These are phyloP conservation scores for Punica granatum DNA, from an alignment of 345 rosid species.

Conservation along the genomic window DNA sequence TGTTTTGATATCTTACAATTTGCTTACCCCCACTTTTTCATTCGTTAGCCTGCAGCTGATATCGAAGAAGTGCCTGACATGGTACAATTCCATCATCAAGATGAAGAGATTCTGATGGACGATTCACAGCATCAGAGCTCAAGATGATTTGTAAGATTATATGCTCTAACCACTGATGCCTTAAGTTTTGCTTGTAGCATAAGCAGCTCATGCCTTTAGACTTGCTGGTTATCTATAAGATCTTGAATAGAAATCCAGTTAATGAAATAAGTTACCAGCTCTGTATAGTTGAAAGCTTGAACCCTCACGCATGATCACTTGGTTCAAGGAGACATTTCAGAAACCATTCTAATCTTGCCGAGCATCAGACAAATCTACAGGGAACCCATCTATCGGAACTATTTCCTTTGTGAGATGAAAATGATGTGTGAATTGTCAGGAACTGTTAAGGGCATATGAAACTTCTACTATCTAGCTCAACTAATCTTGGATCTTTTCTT, in stretches of 20 bases:
- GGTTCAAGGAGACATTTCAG: neutral
- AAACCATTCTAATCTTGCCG: neutral
- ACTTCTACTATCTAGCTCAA: neutral
- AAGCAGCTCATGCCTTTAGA: neutral
- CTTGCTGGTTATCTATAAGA: neutral
- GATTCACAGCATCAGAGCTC: neutral
- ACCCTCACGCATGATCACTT: neutral
- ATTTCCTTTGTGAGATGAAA: neutral
- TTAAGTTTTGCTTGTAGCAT: neutral
- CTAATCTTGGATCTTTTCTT: neutral
- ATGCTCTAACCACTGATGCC: neutral
- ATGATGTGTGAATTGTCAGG: neutral
- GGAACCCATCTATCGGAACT: neutral
- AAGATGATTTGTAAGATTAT: neutral
- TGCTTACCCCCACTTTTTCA: slow-evolving; percentile 1
- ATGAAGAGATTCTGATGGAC: slow-evolving; percentile 2
- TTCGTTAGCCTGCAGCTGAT: slow-evolving; percentile 58
- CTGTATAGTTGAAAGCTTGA: neutral
- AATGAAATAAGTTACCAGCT: neutral
- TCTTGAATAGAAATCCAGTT: neutral
- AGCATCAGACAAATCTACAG: neutral
- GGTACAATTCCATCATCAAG: neutral
- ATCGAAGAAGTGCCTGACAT: slow-evolving; percentile 72
- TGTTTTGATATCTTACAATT: too few species aligned
- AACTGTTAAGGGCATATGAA: neutral